phyloP scores from a whole-genome alignment of 495 filamentous ascomycete species.

The Geoglossum glabrum region DNA sequence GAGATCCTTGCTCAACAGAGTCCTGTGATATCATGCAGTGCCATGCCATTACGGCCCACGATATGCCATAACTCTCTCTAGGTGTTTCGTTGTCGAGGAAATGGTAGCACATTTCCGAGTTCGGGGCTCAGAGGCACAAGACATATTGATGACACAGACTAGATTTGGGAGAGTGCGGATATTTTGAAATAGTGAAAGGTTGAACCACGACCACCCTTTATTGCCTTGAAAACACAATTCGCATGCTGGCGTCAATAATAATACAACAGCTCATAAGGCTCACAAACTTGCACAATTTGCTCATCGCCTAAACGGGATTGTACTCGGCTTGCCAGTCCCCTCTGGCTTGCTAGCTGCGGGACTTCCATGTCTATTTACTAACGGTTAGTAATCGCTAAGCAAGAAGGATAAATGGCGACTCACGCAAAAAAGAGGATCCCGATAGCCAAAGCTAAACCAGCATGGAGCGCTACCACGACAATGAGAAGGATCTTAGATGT shows the following conservation, averaged over 20 bases:
- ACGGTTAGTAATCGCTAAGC: background rate
- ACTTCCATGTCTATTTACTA: constrained; percentile 33
- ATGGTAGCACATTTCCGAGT: too few species aligned
- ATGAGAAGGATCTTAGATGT: constrained; percentile 75
- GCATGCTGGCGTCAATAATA: background rate
- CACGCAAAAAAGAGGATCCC: constrained; percentile 91
- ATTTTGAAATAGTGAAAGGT: background rate
- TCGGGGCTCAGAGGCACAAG: too few species aligned
- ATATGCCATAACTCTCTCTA: too few species aligned
- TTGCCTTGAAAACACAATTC: background rate
- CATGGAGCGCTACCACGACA: constrained; percentile 65
- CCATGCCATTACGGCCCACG: too few species aligned
- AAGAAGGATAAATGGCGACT: constrained; percentile 11
- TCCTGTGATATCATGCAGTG: too few species aligned
- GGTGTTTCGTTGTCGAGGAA: too few species aligned
- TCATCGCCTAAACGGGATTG: constrained; percentile 9
- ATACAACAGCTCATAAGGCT: background rate
- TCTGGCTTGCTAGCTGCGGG: constrained; percentile 35
- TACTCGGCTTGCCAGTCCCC: constrained; percentile 11
- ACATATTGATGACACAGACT: too few species aligned
- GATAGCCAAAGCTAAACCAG: constrained; percentile 74
- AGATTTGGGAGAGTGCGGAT: too few species aligned
- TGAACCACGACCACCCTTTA: background rate
- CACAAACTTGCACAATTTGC: background rate
- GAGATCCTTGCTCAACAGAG: too few species aligned